A percentile compares a stretch with the other conserved stretches of the same genome.
These are phyloP conservation scores for Hyaloscypha finlandica DNA, from an alignment of 495 filamentous ascomycete species.

Conservation along the genomic window DNA sequence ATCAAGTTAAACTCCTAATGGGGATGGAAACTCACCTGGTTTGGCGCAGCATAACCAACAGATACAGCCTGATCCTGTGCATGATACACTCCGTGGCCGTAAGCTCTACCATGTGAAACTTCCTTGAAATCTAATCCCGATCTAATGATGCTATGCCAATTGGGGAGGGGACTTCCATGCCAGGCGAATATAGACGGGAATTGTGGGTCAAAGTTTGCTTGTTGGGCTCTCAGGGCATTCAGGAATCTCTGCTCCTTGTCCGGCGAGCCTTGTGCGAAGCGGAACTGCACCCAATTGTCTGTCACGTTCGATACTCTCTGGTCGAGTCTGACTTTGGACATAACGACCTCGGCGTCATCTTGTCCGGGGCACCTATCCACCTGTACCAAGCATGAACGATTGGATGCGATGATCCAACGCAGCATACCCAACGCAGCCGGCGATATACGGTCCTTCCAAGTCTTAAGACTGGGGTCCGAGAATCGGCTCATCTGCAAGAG, in stretches of 20 bases:
- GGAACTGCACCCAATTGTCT: constrained; percentile 72
- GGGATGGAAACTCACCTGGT: constrained; percentile 14
- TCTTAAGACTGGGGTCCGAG: constrained; percentile 47
- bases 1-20: neutral
- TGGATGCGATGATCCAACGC: constrained; percentile 90
- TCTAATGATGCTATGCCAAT: constrained; percentile 92
- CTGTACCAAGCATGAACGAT: constrained; percentile 78
- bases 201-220: constrained; percentile 38
- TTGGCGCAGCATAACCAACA: constrained; percentile 49
- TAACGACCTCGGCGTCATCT: constrained; percentile 28
- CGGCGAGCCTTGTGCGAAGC: constrained; percentile 84
- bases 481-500: constrained; percentile 44
- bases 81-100: constrained; percentile 83
- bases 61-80: constrained; percentile 59
- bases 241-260: constrained; percentile 88
- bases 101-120: constrained; percentile 64
- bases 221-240: constrained; percentile 55
- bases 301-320: constrained; percentile 66
- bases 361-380: constrained; percentile 49
- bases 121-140: constrained; percentile 75
- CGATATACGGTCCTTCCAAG: constrained; percentile 64
- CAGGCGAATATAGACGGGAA: constrained; percentile 80
- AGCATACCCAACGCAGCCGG: constrained; percentile 69
- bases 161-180: constrained; percentile 74
- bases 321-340: constrained; percentile 17